Base-by-base conservation (phyloP, 2,329 filamentous ascomycete genomes). In the Pseudocercospora ulei region DNA sequence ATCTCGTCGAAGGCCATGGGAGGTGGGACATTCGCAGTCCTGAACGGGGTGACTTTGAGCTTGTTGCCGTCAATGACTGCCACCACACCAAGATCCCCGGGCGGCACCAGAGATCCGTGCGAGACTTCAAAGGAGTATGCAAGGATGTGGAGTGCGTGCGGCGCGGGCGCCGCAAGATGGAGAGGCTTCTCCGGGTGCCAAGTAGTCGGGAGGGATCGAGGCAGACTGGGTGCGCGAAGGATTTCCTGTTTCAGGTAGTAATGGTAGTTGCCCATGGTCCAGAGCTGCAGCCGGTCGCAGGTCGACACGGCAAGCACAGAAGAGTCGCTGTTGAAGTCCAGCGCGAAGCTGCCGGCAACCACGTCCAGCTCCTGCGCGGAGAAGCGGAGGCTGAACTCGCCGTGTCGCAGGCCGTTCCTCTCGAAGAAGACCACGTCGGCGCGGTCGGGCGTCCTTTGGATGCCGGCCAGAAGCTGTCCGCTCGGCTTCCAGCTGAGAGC, bases 191-290 rank as follows among this genome's bases (percentile, higher is more conserved):
- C 90, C 1, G 84, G 75, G 59, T 98, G 85, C 90, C 90, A 98
- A 6, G 56, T 40, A 44, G 57, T 30, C 41, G 39, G 18, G 49
- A 51, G 12, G 25, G 17, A 3, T 5, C 29, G 18, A 41, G 51
- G 8, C 9, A 24, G 39, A 4, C 40, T 16, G 11, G 38, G 35
- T 35, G 2, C 37, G 12, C 53, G 7, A 51, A 54, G 63, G 4
- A 95, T 69, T 57, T 95, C 86, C 59, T 94, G 86, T 65, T 98
- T 98, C 9, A 98, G 69, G 60, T 96, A 96, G 75, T 90, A 98
- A 58, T 96, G 84, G 52, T 98, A 98, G 60, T 98, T 98, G 12
- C 85, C 82, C 72, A 81, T 94, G 0, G 86, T 94, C 90, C 90
- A 98, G 1, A 98, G 67, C 57, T 98, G 90, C n/a, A 90, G 66